Percentiles rank a stretch among this genome's conserved stretches.
These are phyloP conservation scores for Ceratocystis alfenasii DNA, from an alignment of 2,329 filamentous ascomycete species.

Conservation along the genomic window DNA sequence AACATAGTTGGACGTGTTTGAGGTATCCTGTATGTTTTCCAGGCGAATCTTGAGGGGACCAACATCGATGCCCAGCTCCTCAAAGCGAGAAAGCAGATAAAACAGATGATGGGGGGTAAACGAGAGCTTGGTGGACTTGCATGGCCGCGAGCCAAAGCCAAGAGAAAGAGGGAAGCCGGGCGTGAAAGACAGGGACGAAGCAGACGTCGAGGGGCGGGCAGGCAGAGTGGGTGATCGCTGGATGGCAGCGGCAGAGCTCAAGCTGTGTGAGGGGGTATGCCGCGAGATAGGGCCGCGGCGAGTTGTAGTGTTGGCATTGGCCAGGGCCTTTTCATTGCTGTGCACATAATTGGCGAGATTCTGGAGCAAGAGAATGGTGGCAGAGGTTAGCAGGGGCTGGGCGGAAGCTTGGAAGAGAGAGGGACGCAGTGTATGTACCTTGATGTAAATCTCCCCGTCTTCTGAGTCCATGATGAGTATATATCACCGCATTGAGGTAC, in stretches of 20 bases:
- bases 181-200: slow-evolving; percentile 62
- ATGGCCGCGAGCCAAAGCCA: slow-evolving; percentile 68
- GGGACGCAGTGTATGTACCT: slow-evolving; percentile 41
- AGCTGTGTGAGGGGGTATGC: slow-evolving; percentile 56
- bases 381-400: not conserved
- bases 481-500: slow-evolving; percentile 22
- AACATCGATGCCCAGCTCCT: slow-evolving; percentile 79
- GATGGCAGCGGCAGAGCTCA: slow-evolving; percentile 42
- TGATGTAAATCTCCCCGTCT: slow-evolving; percentile 82
- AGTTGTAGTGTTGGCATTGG: slow-evolving; percentile 75
- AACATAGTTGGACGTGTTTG: slow-evolving; percentile 81
- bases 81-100: slow-evolving; percentile 88
- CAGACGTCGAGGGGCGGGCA: slow-evolving; percentile 51
- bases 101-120: slow-evolving; percentile 94
- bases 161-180: slow-evolving; percentile 79
- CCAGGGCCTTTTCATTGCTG: slow-evolving; percentile 91
- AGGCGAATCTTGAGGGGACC: slow-evolving; percentile 93
- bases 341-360: slow-evolving; percentile 93
- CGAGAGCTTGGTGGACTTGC: slow-evolving; percentile 83
- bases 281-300: slow-evolving; percentile 58
- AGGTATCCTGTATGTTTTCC: slow-evolving; percentile 85
- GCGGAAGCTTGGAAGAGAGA: not conserved
- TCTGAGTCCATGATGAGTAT: slow-evolving; percentile 64
- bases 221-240: slow-evolving; percentile 47
- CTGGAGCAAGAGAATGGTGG: slow-evolving; percentile 39